Evolutionary conservation across 1,284 basidiomycete species (phyloP), one percentile per base, ranked within the genome.

Genomic region (Pseudozyma tsukubaensis): DNA sequence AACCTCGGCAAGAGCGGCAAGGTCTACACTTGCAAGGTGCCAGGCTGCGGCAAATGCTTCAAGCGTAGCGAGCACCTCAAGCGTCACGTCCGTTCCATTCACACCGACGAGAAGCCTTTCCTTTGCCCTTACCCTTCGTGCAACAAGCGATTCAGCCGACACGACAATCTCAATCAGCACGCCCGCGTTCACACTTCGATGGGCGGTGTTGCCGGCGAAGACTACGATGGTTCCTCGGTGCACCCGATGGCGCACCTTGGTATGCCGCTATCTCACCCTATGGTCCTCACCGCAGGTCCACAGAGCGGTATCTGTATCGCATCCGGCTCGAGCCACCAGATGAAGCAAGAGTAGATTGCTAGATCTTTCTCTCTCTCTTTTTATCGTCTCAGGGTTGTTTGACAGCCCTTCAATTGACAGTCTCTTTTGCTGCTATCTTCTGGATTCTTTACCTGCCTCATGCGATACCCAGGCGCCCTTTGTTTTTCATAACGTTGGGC

Each of bases 121-220:
- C 67, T 68, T 36, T 82, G 80, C 71, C 67, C 76, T 24, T 73
- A 65, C 53, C 76, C 77, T 40, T 61, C 70, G 42, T 81, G 79
- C 71, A 68, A 71, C 64, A 82, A 82, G 68, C 63, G 65, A 24
- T 82, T 82, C 63, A 77, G 72, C 50, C 66, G 80, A 45, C 79
- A 80, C 60, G 80, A 82, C 65, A 82, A 82, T 55, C 69, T 82
- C 50, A 81, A 82, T 52, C 80, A 82, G 57, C 80, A 82, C 60
- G 74, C 76, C 11, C 79, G 80, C 21, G 80, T 82, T 19, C 80
- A 82, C 56, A 67, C 73, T 19, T 61, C 73, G 45, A 67, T 58
- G 50, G 45, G 68, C 13, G 63, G 62, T 29, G 43, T 53, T 19
- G 48, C 32, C 16, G 58, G 50, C 47, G 70, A 68, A 24, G 53